Evolutionary conservation across 2,329 filamentous ascomycete species (phyloP).

Genomic region (Phyllosticta citribraziliensis): DNA sequence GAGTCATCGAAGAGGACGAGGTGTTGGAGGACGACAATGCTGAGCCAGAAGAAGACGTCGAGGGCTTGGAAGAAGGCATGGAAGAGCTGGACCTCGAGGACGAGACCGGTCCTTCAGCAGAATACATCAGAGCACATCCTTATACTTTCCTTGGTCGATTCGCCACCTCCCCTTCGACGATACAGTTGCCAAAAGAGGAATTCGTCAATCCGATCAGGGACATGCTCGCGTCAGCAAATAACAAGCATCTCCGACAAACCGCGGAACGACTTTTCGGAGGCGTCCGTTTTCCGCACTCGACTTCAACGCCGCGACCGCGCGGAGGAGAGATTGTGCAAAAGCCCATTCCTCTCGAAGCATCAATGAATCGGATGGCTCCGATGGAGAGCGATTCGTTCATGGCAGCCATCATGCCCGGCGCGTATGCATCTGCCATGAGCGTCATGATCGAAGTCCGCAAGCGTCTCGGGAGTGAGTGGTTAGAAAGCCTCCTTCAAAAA

Average conservation of each 20-base stretch:
- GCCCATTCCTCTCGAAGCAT: conserved; percentile 53
- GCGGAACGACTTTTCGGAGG: conserved; percentile 73
- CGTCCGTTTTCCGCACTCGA: conserved; percentile 62
- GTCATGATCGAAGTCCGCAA: conserved; percentile 64
- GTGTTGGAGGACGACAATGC: conserved; percentile 27
- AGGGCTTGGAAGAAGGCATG: conserved; percentile 18
- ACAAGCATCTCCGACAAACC: conserved; percentile 61
- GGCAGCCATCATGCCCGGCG: conserved; percentile 57
- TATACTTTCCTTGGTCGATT: conserved; percentile 67
- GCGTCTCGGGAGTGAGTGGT: conserved; percentile 61
- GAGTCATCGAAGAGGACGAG: conserved; percentile 26
- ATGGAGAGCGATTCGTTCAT: conserved; percentile 69
- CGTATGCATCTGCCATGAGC: conserved; percentile 59
- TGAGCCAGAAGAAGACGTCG: conserved; percentile 24
- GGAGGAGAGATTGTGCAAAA: conserved; percentile 48
- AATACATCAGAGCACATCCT: conserved; percentile 54
- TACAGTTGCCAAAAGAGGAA: conserved; percentile 61
- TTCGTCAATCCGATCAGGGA: conserved; percentile 61
- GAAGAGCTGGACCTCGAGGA: conserved; percentile 20
- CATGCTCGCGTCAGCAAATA: conserved; percentile 55
- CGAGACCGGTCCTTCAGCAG: conserved; percentile 17
- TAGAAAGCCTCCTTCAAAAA: conserved; percentile 52
- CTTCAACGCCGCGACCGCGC: conserved; percentile 55
- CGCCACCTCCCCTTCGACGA: conserved; percentile 60
- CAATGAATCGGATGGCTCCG: conserved; percentile 57